Conservation (phyloP, 2,329 filamentous ascomycete species). For the Diaporthe amygdali region DNA sequence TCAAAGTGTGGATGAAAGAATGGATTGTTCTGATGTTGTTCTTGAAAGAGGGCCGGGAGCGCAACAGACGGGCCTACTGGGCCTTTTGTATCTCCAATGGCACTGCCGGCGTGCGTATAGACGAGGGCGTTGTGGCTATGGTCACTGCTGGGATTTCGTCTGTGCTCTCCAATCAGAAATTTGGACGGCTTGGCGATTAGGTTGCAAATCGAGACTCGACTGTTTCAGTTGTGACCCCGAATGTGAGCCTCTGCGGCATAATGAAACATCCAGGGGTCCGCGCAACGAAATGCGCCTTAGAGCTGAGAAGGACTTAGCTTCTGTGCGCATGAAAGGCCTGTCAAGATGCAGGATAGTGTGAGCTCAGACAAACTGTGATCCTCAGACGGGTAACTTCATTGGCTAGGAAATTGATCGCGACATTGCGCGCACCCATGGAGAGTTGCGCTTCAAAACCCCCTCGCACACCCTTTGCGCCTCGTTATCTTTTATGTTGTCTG, state of each 20-base stretch:
- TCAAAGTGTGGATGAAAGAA: background rate
- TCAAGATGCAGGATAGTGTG: too few species aligned
- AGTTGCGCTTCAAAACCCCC: too few species aligned
- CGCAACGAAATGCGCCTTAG: background rate
- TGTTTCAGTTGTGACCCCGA: background rate
- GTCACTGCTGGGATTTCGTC: background rate
- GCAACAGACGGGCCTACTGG: background rate
- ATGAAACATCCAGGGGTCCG: constrained; percentile 10
- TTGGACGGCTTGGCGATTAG: background rate
- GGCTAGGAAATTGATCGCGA: background rate
- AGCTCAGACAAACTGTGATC: too few species aligned
- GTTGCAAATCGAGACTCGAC: background rate
- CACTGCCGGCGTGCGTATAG: background rate
- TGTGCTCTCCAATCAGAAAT: background rate
- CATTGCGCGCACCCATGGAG: too few species aligned
- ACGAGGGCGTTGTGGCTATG: background rate
- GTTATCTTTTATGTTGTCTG: background rate
- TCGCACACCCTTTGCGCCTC: fast-evolving
- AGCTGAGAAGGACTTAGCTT: background rate
- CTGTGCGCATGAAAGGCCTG: background rate
- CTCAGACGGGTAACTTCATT: too few species aligned
- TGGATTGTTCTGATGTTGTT: background rate
- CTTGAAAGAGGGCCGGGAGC: background rate
- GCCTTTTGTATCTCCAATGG: background rate
- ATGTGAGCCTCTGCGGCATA: background rate